Base-by-base conservation (phyloP, 805 yeast genomes). In the Yarrowia sp. region DNA sequence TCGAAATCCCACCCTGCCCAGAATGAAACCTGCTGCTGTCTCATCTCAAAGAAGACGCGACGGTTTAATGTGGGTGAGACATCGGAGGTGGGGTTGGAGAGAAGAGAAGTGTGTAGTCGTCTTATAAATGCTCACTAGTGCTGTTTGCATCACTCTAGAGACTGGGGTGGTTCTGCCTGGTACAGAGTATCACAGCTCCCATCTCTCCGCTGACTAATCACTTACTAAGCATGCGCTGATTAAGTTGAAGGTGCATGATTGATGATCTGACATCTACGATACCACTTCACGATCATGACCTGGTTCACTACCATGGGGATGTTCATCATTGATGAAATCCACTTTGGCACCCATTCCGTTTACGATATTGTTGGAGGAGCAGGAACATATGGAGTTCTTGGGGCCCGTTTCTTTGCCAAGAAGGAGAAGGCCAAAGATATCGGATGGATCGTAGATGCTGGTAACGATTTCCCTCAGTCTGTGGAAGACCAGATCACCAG, bases 301-400 rank as follows among this genome's bases (percentile, higher is more conserved):
- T 58, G 64, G 10, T 84, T 91, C 73, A 82, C 89, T 20, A 84
- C 96, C 0, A 80, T 90, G 80, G 98, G 97, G 55, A 88, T 93
- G 91, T 89, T 92, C 78, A 92, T 94, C 73, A 83, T 93, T 17
- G 98, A 93, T 76, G 97, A 91, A 71, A 91, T 92, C 71, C 87
- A 85, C 68, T 87, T 85, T 73, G 78, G 68, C 67, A 81, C 71
- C 68, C 47, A 72, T 78, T 30, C 80, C 79, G 71, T 75, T 72
- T 70, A 69, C 49, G 76, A 90, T 74, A 81, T 93, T 9, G 81
- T 91, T 56, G 98, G 98, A 0, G 98, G 98, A 1, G 98, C 93
- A 1, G 97, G 96, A 0, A 85, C 94, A 0, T 93, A 84, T 75
- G 92, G 92, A 1, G 84, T 87, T 0, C 78, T 89, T 15, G 97